phyloP scores from a whole-genome alignment of 345 rosid genomes.

The Eutrema heterophyllum region DNA sequence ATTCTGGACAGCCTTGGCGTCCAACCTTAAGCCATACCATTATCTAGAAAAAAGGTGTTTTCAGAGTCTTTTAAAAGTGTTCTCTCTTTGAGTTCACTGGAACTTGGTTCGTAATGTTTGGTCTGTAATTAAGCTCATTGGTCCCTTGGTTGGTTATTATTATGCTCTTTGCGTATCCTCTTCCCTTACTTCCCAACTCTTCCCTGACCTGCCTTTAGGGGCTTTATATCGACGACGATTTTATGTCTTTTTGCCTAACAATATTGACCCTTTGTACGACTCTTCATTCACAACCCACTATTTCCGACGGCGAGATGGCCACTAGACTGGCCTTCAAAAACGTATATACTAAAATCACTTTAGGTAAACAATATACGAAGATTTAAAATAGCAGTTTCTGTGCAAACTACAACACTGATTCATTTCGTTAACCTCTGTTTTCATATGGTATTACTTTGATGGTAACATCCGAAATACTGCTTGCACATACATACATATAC shows the following conservation, averaged over 20 bases:
- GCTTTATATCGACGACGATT: background rate
- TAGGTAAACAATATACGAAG: no score
- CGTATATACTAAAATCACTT: no score
- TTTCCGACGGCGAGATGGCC: no score
- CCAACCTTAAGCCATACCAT: background rate
- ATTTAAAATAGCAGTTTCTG: no score
- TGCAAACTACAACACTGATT: background rate
- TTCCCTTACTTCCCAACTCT: background rate
- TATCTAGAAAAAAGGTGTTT: background rate
- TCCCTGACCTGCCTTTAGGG: background rate
- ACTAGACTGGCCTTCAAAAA: no score
- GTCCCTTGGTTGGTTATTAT: background rate
- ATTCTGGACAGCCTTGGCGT: background rate
- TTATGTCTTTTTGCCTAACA: background rate
- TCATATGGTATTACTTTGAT: slow-evolving; percentile 19
- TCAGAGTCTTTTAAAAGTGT: background rate
- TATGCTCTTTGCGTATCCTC: background rate
- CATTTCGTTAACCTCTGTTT: background rate
- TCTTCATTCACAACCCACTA: no score
- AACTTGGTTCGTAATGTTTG: background rate
- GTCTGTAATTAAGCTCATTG: slow-evolving; percentile 3
- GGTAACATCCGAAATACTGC: background rate
- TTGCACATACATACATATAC: background rate
- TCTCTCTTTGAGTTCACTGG: background rate
- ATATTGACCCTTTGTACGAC: no score